These are phyloP conservation scores for Puccinia hordei DNA, from an alignment of 1,284 basidiomycete species.

Conservation along the genomic window DNA sequence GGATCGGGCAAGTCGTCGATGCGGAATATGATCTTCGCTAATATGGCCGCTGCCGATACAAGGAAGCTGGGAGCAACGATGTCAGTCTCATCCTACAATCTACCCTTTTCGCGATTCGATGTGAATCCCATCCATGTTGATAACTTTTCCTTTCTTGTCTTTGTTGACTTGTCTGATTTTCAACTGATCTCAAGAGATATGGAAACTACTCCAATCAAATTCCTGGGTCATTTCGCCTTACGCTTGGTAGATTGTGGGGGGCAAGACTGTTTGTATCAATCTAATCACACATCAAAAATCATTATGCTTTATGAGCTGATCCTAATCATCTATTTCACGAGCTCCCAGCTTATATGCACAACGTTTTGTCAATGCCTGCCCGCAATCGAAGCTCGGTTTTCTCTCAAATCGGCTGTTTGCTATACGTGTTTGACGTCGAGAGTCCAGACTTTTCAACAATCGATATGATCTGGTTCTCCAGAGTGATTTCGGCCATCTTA, in stretches of 20 bases:
- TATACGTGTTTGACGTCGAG: constrained; percentile 91
- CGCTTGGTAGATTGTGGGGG: constrained; percentile 97
- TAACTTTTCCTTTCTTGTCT: too few species aligned
- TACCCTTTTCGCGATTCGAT: not conserved
- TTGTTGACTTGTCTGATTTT: too few species aligned
- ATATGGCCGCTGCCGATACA: constrained; percentile 48
- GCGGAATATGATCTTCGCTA: constrained; percentile 88
- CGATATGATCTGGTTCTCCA: constrained; percentile 62
- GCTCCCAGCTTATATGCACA: constrained; percentile 34
- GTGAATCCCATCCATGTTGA: not conserved
- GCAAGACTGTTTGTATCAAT: constrained; percentile 67
- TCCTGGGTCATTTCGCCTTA: constrained; percentile 87
- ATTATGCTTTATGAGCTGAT: not conserved
- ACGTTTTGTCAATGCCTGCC: constrained; percentile 97
- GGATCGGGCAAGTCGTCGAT: constrained; percentile 81
- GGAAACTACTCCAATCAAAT: constrained; percentile 94
- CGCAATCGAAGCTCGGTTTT: constrained; percentile 85
- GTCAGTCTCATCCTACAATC: constrained; percentile 5
- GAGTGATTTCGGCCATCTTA: constrained; percentile 43
- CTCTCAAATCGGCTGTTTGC: constrained; percentile 90
- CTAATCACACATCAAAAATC: not conserved
- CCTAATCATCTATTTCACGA: not conserved
- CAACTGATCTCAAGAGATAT: constrained; percentile 66
- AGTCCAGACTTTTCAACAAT: constrained; percentile 55
- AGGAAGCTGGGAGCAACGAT: constrained; percentile 42